phyloP scores from a whole-genome alignment of 169 alveolate species.

The Plasmodium inui region DNA sequence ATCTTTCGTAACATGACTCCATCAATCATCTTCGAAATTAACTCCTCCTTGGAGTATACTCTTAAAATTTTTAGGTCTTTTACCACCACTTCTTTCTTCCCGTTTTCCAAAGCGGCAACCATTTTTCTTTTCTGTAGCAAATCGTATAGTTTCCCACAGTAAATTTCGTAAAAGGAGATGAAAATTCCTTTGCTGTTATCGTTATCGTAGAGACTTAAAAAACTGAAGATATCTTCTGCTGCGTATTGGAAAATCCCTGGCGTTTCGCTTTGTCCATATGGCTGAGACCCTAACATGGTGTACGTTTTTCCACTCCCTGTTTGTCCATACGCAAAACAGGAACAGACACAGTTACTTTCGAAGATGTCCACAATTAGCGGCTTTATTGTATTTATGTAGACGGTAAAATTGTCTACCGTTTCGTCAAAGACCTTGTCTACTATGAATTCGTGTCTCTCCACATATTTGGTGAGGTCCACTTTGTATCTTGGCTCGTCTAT shows the following conservation, averaged over 20 bases:
- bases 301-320: conserved; percentile 98
- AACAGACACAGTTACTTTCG: conserved; percentile 92
- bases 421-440: conserved; percentile 93
- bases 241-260: conserved; percentile 96
- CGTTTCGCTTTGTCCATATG: conserved; percentile 78
- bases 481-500: conserved; percentile 81
- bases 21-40: conserved; percentile 91
- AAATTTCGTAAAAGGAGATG: conserved; percentile 98
- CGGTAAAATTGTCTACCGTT: conserved; percentile 88
- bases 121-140: conserved; percentile 94
- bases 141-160: conserved; percentile 98
- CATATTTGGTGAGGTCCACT: conserved; percentile 93
- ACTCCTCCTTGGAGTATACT: conserved; percentile 90
- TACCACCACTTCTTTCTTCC: conserved; percentile 95
- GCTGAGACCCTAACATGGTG: conserved; percentile 96
- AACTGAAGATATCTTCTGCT: conserved; percentile 92
- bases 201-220: conserved; percentile 83
- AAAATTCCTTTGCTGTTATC: conserved; percentile 81
- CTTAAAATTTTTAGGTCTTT: conserved; percentile 92
- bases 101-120: conserved; percentile 91
- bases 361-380: conserved; percentile 96
- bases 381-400: conserved; percentile 90
- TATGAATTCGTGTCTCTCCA: conserved; percentile 92
- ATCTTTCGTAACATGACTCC: conserved; percentile 93
- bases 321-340: conserved; percentile 98